Conservation (phyloP, 257 asterid species). For the Ehretia macrophylla region DNA sequence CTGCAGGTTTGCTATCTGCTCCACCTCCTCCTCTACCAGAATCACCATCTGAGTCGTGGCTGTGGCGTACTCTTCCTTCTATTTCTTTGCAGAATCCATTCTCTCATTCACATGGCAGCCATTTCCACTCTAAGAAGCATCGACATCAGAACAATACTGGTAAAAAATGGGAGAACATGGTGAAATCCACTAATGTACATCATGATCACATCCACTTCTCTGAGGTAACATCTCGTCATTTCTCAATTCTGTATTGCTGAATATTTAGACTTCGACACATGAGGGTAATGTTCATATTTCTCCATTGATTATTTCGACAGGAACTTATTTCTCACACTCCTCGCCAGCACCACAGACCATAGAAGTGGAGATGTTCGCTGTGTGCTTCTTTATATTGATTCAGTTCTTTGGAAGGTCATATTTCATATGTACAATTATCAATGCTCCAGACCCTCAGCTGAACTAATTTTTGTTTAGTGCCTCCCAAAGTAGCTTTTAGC, state of each 20-base stretch:
- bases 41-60: conserved; percentile 98
- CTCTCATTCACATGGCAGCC: conserved; percentile 31
- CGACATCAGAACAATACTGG: conserved; percentile 31
- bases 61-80: conserved; percentile 42
- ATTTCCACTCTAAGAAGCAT: conserved; percentile 24
- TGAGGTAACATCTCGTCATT: conserved; percentile 38
- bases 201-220: conserved; percentile 54
- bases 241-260: neutral
- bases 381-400: no score
- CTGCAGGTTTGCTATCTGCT: conserved; percentile 41
- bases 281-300: neutral
- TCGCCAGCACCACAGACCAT: conserved; percentile 36
- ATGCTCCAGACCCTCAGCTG: no score
- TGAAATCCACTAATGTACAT: conserved; percentile 50
- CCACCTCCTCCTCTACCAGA: conserved; percentile 86
- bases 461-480: neutral
- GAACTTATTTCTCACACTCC: conserved; percentile 48
- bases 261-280: neutral
- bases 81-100: conserved; percentile 54
- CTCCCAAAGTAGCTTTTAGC: neutral
- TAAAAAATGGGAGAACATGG: conserved; percentile 82
- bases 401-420: no score
- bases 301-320: conserved; percentile 25
- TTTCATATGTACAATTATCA: no score
- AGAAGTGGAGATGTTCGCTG: conserved; percentile 7